A percentile compares a stretch with the other conserved stretches of the same genome.
These are phyloP conservation scores for Lasiodiplodia gonubiensis DNA, from an alignment of 2,329 filamentous ascomycete genomes.

Conservation along the genomic window DNA sequence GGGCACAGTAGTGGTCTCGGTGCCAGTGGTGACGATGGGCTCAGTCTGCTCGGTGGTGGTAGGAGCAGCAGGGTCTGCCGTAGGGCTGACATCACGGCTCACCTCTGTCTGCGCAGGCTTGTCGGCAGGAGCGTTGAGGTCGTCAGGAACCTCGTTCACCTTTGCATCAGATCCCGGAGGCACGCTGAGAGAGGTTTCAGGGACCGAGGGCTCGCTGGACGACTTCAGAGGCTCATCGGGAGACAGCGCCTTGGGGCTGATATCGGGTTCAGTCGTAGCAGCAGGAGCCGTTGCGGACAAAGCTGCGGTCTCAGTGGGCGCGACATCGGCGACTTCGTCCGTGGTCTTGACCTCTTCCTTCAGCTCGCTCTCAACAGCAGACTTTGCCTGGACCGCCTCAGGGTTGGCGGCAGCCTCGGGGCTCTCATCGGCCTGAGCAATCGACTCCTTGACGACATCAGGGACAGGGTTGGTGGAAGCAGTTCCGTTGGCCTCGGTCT, in stretches of 20 bases:
- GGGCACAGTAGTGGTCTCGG: slow-evolving; percentile 42
- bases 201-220: slow-evolving; percentile 37
- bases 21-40: slow-evolving; percentile 49
- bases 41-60: slow-evolving; percentile 41
- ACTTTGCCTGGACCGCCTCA: slow-evolving; percentile 75
- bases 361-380: slow-evolving; percentile 74
- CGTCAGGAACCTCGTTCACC: slow-evolving; percentile 22
- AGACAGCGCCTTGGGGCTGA: slow-evolving; percentile 25
- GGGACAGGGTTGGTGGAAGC: slow-evolving; percentile 38
- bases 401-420: slow-evolving; percentile 75
- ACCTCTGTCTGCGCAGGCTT: slow-evolving; percentile 39
- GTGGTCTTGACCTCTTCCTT: slow-evolving; percentile 63
- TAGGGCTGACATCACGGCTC: slow-evolving; percentile 50
- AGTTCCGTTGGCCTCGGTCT: slow-evolving; percentile 33
- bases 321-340: slow-evolving; percentile 52
- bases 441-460: slow-evolving; percentile 52
- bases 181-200: slow-evolving; percentile 10
- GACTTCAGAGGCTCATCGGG: slow-evolving; percentile 34
- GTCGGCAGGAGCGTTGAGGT: slow-evolving; percentile 46
- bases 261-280: slow-evolving; percentile 25
- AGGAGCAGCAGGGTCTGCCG: slow-evolving; percentile 42
- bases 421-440: slow-evolving; percentile 59
- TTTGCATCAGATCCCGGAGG: slow-evolving; percentile 12
- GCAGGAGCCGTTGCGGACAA: slow-evolving; percentile 42
- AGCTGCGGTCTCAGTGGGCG: slow-evolving; percentile 48